phyloP scores from a whole-genome alignment of 768 basidiomycete genomes.

The Gymnopilus dilepis region DNA sequence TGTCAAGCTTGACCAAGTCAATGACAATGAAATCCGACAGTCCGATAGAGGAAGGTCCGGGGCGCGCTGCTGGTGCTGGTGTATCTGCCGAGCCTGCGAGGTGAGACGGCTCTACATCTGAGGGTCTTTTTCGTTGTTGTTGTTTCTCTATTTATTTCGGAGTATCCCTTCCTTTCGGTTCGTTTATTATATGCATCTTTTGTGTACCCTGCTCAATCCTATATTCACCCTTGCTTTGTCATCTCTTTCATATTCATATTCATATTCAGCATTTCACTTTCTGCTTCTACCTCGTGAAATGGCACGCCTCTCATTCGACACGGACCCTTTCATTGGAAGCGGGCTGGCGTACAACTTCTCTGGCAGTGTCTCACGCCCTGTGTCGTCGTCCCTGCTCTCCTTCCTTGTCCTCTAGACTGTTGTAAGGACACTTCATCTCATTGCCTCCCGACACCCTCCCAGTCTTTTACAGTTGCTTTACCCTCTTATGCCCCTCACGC shows the following conservation, averaged over 20 bases:
- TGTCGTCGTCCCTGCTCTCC: background rate
- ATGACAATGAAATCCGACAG: conserved; percentile 25
- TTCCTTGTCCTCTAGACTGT: background rate
- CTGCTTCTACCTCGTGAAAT: background rate
- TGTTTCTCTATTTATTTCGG: conserved; percentile 13
- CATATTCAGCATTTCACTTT: background rate
- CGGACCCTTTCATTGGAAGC: conserved; percentile 10
- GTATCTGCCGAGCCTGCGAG: conserved; percentile 24
- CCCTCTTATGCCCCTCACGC: background rate
- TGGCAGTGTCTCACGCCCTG: background rate
- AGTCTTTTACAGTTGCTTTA: background rate
- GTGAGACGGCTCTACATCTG: conserved; percentile 24
- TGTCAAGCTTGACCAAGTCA: conserved; percentile 35
- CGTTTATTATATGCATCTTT: conserved; percentile 16
- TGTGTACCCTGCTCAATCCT: conserved; percentile 12
- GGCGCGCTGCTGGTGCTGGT: too few relatives aligned
- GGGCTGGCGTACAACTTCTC: background rate
- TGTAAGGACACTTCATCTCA: conserved; percentile 1
- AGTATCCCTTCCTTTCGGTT: conserved; percentile 2
- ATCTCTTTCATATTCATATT: too few relatives aligned
- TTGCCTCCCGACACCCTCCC: background rate
- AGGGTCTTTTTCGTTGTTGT: conserved; percentile 13
- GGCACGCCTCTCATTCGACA: background rate
- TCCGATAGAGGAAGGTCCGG: conserved; percentile 14
- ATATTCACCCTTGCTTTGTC: conserved; percentile 7